Percentiles rank a stretch among this genome's conserved stretches.
Conservation (phyloP, 202 grass and related monocot species). For the Carex arenaria region DNA sequence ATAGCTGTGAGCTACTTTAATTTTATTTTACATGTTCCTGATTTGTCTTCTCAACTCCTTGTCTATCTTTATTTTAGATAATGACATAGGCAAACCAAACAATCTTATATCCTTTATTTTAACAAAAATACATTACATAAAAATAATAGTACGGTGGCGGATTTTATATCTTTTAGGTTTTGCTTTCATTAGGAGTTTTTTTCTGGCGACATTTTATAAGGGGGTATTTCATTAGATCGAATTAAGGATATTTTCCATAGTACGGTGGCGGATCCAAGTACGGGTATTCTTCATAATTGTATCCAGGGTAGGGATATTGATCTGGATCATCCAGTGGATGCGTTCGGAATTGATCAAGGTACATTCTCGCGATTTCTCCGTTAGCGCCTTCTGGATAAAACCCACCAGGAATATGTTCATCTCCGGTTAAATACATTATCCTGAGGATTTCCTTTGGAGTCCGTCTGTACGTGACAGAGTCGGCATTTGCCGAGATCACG, state of each 20-base stretch:
- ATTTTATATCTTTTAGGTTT: no score
- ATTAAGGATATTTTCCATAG: not conserved
- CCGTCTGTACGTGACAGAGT: slow-evolving; percentile 56
- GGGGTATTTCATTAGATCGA: not conserved
- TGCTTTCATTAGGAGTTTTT: not conserved
- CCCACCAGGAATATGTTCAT: slow-evolving; percentile 46
- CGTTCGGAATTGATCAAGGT: slow-evolving; percentile 12
- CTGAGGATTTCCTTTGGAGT: slow-evolving; percentile 54
- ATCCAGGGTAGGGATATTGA: not conserved
- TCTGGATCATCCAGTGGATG: not conserved
- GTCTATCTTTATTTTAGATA: not conserved
- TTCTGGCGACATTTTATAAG: not conserved
- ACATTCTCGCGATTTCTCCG: slow-evolving; percentile 46
- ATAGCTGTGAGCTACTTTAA: not conserved
- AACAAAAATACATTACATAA: not conserved
- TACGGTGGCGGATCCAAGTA: slow-evolving; percentile 13
- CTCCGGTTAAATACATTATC: slow-evolving; percentile 51
- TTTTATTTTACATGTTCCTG: not conserved
- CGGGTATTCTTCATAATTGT: slow-evolving; percentile 6
- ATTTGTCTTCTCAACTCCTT: not conserved
- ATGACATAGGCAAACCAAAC: not conserved
- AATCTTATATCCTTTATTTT: not conserved
- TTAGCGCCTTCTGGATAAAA: slow-evolving; percentile 53
- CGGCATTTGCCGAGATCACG: slow-evolving; percentile 41
- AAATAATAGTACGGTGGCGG: no score